phyloP scores from a whole-genome alignment of 2,329 filamentous ascomycete species.

The Scedosporium minutisporum region DNA sequence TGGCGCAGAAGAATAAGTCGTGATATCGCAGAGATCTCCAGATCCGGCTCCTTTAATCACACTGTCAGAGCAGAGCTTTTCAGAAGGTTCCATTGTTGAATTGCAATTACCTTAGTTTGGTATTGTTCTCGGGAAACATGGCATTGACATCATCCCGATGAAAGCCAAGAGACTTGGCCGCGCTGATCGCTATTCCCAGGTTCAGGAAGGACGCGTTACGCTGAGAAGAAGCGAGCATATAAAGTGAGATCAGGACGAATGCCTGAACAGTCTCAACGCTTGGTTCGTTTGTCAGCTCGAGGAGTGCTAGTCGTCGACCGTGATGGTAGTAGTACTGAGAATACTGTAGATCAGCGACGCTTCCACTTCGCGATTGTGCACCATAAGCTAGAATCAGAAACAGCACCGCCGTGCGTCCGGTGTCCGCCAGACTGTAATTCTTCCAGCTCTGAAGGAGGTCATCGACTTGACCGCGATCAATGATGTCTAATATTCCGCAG shows the following conservation, averaged over 20 bases:
- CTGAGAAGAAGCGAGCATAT: not conserved
- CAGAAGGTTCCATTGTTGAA: too few species aligned
- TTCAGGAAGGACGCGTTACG: not conserved
- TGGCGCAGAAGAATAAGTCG: not conserved
- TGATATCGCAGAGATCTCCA: not conserved
- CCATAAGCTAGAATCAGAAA: not conserved
- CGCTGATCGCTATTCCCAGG: not conserved
- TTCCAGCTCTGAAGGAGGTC: not conserved
- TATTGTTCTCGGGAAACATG: not conserved
- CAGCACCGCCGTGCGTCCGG: not conserved
- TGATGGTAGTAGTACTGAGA: slow-evolving; percentile 1
- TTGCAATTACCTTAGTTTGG: not conserved
- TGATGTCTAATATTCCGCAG: not conserved
- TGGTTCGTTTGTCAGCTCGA: not conserved
- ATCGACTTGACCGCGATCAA: not conserved
- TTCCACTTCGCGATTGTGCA: not conserved
- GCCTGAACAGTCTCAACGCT: not conserved
- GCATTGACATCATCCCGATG: not conserved
- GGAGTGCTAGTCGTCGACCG: not conserved
- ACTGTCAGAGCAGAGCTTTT: not conserved
- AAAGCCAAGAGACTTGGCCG: not conserved
- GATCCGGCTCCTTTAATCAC: not conserved
- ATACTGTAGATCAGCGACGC: not conserved
- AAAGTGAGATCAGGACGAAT: not conserved
- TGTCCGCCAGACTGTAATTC: not conserved